Evolutionary conservation across 805 yeast species (phyloP).

Genomic region (Candida nonsorbophila): DNA sequence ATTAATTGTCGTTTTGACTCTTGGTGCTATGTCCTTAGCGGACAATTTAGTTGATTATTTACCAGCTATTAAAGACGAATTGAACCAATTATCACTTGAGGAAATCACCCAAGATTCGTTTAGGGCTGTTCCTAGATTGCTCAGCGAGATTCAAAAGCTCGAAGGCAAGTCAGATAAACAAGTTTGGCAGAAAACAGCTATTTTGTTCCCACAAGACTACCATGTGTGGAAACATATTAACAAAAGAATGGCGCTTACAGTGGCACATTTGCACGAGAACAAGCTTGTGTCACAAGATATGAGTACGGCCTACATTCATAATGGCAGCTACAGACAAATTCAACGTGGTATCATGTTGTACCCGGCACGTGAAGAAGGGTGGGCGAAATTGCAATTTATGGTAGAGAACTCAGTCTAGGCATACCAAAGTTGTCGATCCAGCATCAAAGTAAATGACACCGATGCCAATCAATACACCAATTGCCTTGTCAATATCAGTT

Average conservation of each 20-base stretch:
- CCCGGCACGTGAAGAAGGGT: no score
- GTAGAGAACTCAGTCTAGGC: no score
- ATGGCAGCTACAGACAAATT: slow-evolving; percentile 45
- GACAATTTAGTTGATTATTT: slow-evolving; percentile 57
- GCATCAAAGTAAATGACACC: no score
- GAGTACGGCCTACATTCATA: slow-evolving; percentile 45
- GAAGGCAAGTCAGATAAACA: slow-evolving; percentile 10
- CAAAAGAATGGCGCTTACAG: slow-evolving; percentile 48
- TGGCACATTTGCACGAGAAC: slow-evolving; percentile 49
- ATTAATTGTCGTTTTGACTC: slow-evolving; percentile 58
- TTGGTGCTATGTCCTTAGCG: slow-evolving; percentile 75
- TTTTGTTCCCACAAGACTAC: slow-evolving; percentile 67
- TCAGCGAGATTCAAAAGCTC: slow-evolving; percentile 46
- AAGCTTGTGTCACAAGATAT: slow-evolving; percentile 47
- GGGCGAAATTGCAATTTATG: no score
- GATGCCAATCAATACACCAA: no score
- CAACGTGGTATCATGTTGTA: slow-evolving; percentile 66
- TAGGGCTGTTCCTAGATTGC: slow-evolving; percentile 53
- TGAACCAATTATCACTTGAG: slow-evolving; percentile 43
- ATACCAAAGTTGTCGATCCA: no score
- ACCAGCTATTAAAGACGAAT: slow-evolving; percentile 62
- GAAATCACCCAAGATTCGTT: slow-evolving; percentile 47
- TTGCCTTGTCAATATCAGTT: no score
- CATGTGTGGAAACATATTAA: slow-evolving; percentile 67
- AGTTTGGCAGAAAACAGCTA: slow-evolving; percentile 65